Percentiles rank a stretch among this genome's conserved stretches.
Evolutionary conservation across 345 rosid genomes (phyloP).

Genomic region (Lumnitzera littorea): DNA sequence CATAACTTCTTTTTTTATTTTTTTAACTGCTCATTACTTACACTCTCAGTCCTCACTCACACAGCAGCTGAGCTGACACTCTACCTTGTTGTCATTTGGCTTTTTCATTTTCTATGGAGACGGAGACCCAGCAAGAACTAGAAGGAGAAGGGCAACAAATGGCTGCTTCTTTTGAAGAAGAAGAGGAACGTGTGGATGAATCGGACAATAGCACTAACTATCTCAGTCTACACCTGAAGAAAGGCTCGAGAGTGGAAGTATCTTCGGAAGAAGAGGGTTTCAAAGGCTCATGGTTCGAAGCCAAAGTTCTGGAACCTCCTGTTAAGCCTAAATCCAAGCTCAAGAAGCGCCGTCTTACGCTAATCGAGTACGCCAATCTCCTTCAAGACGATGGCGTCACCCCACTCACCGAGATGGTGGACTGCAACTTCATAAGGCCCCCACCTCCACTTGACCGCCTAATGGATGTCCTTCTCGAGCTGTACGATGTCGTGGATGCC

Average conservation of each 20-base stretch:
- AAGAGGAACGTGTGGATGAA: too few species aligned
- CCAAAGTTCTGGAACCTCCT: background rate
- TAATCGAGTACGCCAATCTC: slow-evolving; percentile 10
- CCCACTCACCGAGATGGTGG: slow-evolving; percentile 9
- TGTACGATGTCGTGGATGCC: slow-evolving; percentile 16
- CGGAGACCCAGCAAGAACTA: background rate
- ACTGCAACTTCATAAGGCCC: slow-evolving; percentile 6
- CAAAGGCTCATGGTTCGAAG: slow-evolving; percentile 13
- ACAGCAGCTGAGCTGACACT: too few species aligned
- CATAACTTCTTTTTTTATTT: too few species aligned
- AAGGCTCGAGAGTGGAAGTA: slow-evolving; percentile 12
- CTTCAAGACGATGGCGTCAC: slow-evolving; percentile 4
- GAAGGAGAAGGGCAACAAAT: too few species aligned
- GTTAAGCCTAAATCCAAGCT: background rate
- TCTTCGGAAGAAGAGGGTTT: slow-evolving; percentile 4
- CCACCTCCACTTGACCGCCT: slow-evolving; percentile 1
- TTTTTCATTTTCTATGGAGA: background rate
- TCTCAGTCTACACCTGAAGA: background rate
- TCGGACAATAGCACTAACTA: too few species aligned
- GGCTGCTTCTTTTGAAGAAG: too few species aligned
- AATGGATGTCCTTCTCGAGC: background rate
- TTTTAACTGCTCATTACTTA: too few species aligned
- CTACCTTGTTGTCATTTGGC: too few species aligned
- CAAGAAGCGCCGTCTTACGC: slow-evolving; percentile 5
- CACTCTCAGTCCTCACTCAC: too few species aligned